Base-by-base conservation (phyloP, 371 early-diverging fungal species). In the Smittium culicis region DNA sequence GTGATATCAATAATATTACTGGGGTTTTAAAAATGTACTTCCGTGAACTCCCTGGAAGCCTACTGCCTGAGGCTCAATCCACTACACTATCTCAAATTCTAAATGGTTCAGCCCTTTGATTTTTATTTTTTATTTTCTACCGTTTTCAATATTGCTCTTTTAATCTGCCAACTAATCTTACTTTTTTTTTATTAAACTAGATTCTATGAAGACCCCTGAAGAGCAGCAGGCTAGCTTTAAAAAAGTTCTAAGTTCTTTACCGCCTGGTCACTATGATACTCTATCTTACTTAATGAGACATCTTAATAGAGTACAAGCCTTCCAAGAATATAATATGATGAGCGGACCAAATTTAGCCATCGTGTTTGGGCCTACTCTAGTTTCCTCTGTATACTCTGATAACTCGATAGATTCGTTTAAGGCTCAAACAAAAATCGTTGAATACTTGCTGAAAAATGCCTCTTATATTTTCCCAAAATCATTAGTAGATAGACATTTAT, bases 11-110 rank as follows among this genome's bases (percentile, higher is more conserved):
- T 73, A 86, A 83, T 64, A 79, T 92, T 14, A 78, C 92, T 33
- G 84, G 91, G 61, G 85, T 88, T n/a, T 78, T 96, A 34, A 94
- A 96, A 69, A 78, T 90, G 32, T 96, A 86, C 81, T 87, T 96
- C 74, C 83, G 95, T 28, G 93, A 93, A 71, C 76, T 96, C 25
- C 93, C 94, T 16, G 90, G 91, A 58, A 86, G 92, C 1, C 76
- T 94, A 0, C 77, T 96, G 62, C 87, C 94, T 20, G 72, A 77
- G 35, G 64, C 71, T 20, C 70, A 82, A 61, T 87, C 86, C 72
- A 78, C 81, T 11, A 75, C 81, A 27, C 83, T 94, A 60, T 73
- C 88, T 54, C 80, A 83, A 64, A 88, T 88, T 14, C 84, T 87
- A 0, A 79, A 20, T 54, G 17, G 17, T 45, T 45, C 20, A 20